These are phyloP conservation scores for Leishmania gerbilli DNA, from an alignment of 208 protist species.

Conservation along the genomic window DNA sequence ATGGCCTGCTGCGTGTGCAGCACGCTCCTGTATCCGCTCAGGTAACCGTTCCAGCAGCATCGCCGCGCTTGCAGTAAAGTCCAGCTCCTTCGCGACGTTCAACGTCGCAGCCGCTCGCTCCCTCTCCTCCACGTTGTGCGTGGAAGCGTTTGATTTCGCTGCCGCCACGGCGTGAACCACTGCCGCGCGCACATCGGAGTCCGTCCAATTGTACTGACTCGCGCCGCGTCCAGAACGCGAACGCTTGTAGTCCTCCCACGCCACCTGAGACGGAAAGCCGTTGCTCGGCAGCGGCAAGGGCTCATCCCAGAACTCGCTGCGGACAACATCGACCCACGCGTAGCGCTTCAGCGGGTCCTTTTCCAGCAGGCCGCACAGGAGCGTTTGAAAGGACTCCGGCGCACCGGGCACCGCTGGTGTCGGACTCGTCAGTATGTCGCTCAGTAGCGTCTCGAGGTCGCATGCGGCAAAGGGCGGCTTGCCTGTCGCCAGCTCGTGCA, in stretches of 20 bases:
- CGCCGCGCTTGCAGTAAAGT: conserved; percentile 50
- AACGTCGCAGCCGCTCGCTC: conserved; percentile 37
- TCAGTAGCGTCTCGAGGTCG: conserved; percentile 91
- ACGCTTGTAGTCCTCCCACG: conserved; percentile 58
- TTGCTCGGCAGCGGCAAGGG: conserved; percentile 28
- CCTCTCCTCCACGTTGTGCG: conserved; percentile 37
- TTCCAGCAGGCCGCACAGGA: conserved; percentile 70
- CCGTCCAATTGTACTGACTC: conserved; percentile 24
- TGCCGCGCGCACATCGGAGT: conserved; percentile 31
- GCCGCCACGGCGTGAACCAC: conserved; percentile 39
- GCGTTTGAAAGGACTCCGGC: conserved; percentile 61
- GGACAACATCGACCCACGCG: conserved; percentile 80
- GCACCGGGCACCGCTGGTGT: conserved; percentile 36
- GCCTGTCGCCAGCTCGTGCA: conserved; percentile 92
- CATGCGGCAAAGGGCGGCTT: conserved; percentile 94
- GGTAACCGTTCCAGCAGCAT: conserved; percentile 12
- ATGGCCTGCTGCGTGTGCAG: conserved; percentile 7
- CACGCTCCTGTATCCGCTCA: conserved; percentile 2
- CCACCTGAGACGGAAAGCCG: conserved; percentile 57
- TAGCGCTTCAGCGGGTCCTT: conserved; percentile 83
- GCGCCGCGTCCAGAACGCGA: conserved; percentile 4
- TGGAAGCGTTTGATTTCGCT: conserved; percentile 34
- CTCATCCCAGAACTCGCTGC: conserved; percentile 84
- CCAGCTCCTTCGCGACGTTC: conserved; percentile 61
- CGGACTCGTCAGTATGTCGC: conserved; percentile 76